Conservation (phyloP, 768 basidiomycete species). For the Lactarius vividus region DNA sequence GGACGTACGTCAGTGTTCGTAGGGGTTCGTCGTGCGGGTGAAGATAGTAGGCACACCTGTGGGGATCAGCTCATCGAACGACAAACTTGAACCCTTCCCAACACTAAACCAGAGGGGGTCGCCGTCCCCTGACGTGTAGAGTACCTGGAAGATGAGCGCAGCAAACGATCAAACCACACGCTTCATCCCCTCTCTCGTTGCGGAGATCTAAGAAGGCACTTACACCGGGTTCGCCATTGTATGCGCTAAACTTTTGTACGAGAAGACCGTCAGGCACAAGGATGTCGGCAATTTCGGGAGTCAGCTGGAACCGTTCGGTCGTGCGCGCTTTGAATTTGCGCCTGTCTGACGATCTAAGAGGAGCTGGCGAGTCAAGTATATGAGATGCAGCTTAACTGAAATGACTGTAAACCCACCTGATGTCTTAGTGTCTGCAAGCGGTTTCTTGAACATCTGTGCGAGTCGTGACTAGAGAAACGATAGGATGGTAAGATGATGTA, state of each 20-base stretch:
- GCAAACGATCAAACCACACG: neutral
- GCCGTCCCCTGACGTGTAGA: conserved; percentile 60
- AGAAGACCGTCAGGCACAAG: conserved; percentile 75
- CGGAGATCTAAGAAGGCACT: conserved; percentile 29
- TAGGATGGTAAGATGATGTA: neutral
- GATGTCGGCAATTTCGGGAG: conserved; percentile 58
- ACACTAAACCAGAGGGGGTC: conserved; percentile 78
- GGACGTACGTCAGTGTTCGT: no score
- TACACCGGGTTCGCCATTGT: conserved; percentile 65
- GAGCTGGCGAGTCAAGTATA: conserved; percentile 39
- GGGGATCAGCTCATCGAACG: conserved; percentile 61
- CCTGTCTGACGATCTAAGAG: conserved; percentile 69
- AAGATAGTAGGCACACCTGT: conserved; percentile 42
- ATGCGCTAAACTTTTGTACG: conserved; percentile 64
- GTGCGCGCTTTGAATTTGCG: conserved; percentile 67
- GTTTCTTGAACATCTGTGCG: no score
- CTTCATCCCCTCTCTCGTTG: neutral
- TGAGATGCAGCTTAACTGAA: neutral
- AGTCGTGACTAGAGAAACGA: no score
- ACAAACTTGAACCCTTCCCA: conserved; percentile 50
- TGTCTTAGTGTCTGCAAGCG: conserved; percentile 45
- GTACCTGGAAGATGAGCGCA: conserved; percentile 41
- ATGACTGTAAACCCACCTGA: conserved; percentile 39
- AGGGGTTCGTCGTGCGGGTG: no score
- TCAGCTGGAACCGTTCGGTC: conserved; percentile 44